These are phyloP conservation scores for Saccharomycopsis sp. DNA, from an alignment of 805 yeast genomes.

Conservation along the genomic window DNA sequence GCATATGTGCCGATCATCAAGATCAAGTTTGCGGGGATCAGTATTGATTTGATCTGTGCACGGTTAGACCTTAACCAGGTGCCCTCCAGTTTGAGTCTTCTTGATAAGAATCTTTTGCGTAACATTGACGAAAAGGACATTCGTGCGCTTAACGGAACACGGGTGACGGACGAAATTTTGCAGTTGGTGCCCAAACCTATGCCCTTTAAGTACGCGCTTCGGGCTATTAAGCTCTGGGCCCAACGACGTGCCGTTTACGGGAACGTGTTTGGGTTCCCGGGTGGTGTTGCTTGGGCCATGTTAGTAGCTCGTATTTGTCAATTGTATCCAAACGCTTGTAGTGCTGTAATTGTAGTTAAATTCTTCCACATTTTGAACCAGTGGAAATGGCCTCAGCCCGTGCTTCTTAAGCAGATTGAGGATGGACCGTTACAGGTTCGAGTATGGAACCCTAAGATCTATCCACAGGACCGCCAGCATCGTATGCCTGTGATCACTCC, in stretches of 20 bases:
- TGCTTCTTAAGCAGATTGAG: slow-evolving; percentile 82
- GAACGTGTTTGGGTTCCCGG: slow-evolving; percentile 95
- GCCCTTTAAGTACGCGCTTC: slow-evolving; percentile 83
- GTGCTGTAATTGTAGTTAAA: slow-evolving; percentile 84
- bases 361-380: slow-evolving; percentile 79
- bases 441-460: slow-evolving; percentile 93
- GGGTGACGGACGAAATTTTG: slow-evolving; percentile 93
- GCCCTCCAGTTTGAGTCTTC: slow-evolving; percentile 64
- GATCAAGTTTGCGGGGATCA: slow-evolving; percentile 81
- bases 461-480: slow-evolving; percentile 84
- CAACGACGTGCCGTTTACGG: slow-evolving; percentile 91
- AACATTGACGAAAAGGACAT: slow-evolving; percentile 89
- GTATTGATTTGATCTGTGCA: slow-evolving; percentile 87
- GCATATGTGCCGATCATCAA: slow-evolving; percentile 97
- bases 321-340: slow-evolving; percentile 90
- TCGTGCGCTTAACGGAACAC: slow-evolving; percentile 88
- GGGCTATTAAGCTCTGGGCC: slow-evolving; percentile 96
- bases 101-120: slow-evolving; percentile 77
- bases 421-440: slow-evolving; percentile 96
- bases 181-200: slow-evolving; percentile 86
- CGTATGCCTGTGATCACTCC: slow-evolving; percentile 98
- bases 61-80: slow-evolving; percentile 77
- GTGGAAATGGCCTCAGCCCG: slow-evolving; percentile 99
- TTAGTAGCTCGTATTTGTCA: slow-evolving; percentile 97
- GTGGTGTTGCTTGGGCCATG: slow-evolving; percentile 99